These are phyloP conservation scores for Zymoseptoria brevis DNA, from an alignment of 2,329 filamentous ascomycete species.

Conservation along the genomic window DNA sequence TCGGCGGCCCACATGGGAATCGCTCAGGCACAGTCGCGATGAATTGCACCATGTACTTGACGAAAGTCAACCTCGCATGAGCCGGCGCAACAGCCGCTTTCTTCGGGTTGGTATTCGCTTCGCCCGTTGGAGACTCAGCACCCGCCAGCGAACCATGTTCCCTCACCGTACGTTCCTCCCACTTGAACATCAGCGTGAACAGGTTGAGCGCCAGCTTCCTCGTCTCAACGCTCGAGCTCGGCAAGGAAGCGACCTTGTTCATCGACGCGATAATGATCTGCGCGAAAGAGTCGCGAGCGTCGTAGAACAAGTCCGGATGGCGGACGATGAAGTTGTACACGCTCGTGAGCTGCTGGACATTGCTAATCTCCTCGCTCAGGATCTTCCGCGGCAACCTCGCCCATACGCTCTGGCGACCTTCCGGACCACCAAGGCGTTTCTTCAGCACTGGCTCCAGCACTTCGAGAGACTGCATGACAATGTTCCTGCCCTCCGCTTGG, in stretches of 20 bases:
- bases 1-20: conserved; percentile 62
- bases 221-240: conserved; percentile 80
- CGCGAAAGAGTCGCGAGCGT: conserved; percentile 84
- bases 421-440: conserved; percentile 66
- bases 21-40: conserved; percentile 84
- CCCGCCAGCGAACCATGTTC: conserved; percentile 40
- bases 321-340: conserved; percentile 96
- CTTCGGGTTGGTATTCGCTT: conserved; percentile 17
- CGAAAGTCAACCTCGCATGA: conserved; percentile 65
- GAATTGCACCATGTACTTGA: conserved; percentile 93
- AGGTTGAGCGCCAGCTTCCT: conserved; percentile 86
- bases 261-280: conserved; percentile 81
- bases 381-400: conserved; percentile 84
- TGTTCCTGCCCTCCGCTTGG: conserved; percentile 83
- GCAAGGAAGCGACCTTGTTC: conserved; percentile 75
- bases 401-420: conserved; percentile 73
- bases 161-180: conserved; percentile 77
- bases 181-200: conserved; percentile 83
- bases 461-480: conserved; percentile 91
- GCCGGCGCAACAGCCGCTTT: conserved; percentile 35
- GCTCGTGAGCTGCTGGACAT: conserved; percentile 89
- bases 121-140: conserved; percentile 18
- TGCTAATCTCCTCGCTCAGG: conserved; percentile 86
- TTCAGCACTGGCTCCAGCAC: conserved; percentile 90
- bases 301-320: conserved; percentile 89